phyloP scores from a whole-genome alignment of 768 basidiomycete genomes.

The Pisolithus marmoratus region DNA sequence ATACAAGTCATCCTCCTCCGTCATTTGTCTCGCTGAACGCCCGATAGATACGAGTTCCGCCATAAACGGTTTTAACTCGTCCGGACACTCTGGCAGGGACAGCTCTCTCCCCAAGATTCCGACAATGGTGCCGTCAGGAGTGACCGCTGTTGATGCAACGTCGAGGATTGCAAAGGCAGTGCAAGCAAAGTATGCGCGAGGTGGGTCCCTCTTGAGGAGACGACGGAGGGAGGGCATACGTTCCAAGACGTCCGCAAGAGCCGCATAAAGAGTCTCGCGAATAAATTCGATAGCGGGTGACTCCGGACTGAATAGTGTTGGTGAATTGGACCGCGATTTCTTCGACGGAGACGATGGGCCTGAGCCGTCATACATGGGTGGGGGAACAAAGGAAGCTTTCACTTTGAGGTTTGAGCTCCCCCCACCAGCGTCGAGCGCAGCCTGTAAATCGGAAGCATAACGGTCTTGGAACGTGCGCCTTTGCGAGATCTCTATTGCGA shows the following conservation, averaged over 20 bases:
- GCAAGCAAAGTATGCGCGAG: slow-evolving; percentile 74
- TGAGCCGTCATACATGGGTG: slow-evolving; percentile 53
- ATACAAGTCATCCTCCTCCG: slow-evolving; percentile 46
- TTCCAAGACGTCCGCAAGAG: slow-evolving; percentile 65
- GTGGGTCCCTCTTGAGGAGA: slow-evolving; percentile 56
- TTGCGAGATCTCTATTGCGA: slow-evolving; percentile 85
- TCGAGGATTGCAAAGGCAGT: slow-evolving; percentile 71
- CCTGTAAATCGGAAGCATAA: slow-evolving; percentile 70
- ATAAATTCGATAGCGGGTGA: slow-evolving; percentile 66
- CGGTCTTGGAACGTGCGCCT: slow-evolving; percentile 78
- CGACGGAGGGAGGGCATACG: slow-evolving; percentile 45
- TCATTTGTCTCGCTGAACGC: slow-evolving; percentile 40
- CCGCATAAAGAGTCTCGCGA: slow-evolving; percentile 82
- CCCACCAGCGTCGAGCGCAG: slow-evolving; percentile 64
- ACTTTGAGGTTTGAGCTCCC: slow-evolving; percentile 29
- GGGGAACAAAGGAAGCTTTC: slow-evolving; percentile 64
- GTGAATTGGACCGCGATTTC: slow-evolving; percentile 29
- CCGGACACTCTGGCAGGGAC: slow-evolving; percentile 56
- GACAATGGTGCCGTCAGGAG: slow-evolving; percentile 42
- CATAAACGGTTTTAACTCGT: slow-evolving; percentile 65
- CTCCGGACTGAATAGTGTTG: slow-evolving; percentile 36
- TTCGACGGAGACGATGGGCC: slow-evolving; percentile 7
- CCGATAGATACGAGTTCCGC: slow-evolving; percentile 54
- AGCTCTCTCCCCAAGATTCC: slow-evolving; percentile 49
- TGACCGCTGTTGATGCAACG: slow-evolving; percentile 49